Percentiles rank a stretch among this genome's conserved stretches.
Conservation (phyloP, 1,284 basidiomycete genomes). For the Boletellus deceptivus region DNA sequence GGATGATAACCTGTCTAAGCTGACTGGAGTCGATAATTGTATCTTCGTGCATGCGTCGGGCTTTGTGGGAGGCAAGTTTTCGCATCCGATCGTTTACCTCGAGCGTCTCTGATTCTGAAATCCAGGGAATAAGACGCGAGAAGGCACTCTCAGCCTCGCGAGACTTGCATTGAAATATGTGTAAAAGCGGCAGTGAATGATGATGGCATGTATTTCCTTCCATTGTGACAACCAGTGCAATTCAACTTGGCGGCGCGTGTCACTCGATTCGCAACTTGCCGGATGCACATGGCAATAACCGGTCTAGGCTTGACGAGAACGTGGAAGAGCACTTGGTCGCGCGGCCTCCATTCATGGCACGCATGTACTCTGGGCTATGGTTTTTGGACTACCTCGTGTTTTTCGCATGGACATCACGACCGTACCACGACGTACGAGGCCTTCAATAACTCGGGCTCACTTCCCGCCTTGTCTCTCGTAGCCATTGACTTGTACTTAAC, state of each 20-base stretch:
- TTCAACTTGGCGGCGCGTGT: conserved; percentile 11
- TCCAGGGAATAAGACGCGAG: conserved; percentile 86
- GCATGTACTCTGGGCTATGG: conserved; percentile 6
- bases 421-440: conserved; percentile 20
- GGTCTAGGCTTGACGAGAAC: conserved; percentile 7
- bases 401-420: conserved; percentile 33
- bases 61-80: conserved; percentile 84
- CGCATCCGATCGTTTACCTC: not conserved
- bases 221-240: conserved; percentile 8
- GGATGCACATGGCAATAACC: conserved; percentile 14
- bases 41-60: conserved; percentile 95
- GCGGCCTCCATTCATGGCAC: conserved; percentile 4
- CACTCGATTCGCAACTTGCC: conserved; percentile 11
- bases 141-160: conserved; percentile 85
- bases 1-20: conserved; percentile 75
- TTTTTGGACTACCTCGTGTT: conserved; percentile 30
- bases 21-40: conserved; percentile 78
- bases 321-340: conserved; percentile 13
- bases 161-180: conserved; percentile 52
- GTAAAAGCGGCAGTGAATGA: conserved; percentile 26
- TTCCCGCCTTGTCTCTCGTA: conserved; percentile 11
- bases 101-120: conserved; percentile 12
- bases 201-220: conserved; percentile 15
- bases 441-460: conserved; percentile 19
- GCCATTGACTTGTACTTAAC: conserved; percentile 12